Conservation (phyloP, 2,329 filamentous ascomycete species). For the Xylariaceae sp. region DNA sequence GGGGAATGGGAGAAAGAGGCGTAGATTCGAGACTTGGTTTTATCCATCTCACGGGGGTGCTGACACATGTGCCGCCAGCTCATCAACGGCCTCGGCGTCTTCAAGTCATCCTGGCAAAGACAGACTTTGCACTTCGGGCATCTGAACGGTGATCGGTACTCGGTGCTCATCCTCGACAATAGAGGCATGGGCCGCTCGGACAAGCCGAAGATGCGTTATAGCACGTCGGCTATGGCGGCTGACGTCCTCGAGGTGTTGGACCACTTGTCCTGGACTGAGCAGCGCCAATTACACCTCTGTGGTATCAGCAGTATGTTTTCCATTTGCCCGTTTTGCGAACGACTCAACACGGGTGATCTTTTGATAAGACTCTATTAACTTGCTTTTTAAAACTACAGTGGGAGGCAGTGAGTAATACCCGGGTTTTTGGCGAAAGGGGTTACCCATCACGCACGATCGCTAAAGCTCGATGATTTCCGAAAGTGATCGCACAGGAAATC, state of each 20-base stretch:
- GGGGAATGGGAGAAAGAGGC: not conserved
- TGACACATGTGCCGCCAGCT: conserved; percentile 44
- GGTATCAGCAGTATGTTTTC: conserved; percentile 56
- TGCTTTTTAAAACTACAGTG: conserved; percentile 5
- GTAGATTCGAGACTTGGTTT: not conserved
- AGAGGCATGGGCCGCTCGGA: conserved; percentile 76
- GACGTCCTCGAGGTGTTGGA: conserved; percentile 64
- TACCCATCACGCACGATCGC: not conserved
- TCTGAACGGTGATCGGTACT: conserved; percentile 59
- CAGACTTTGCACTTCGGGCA: conserved; percentile 81
- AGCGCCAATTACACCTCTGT: conserved; percentile 56
- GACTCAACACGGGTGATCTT: conserved; percentile 26
- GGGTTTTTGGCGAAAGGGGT: not conserved
- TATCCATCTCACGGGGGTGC: not conserved
- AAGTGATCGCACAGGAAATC: conserved; percentile 79
- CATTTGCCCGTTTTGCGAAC: not conserved
- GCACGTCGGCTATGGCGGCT: conserved; percentile 76
- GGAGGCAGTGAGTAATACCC: conserved; percentile 17
- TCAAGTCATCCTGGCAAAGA: conserved; percentile 67
- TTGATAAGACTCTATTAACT: conserved; percentile 5
- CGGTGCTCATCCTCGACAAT: conserved; percentile 75
- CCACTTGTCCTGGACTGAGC: conserved; percentile 59
- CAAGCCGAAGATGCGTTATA: conserved; percentile 72
- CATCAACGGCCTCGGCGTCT: conserved; percentile 73
- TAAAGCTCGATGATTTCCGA: not conserved